Percentiles rank a stretch among this genome's conserved stretches.
phyloP scores from a whole-genome alignment of 2,329 filamentous ascomycete genomes.

The Elsinoe australis region DNA sequence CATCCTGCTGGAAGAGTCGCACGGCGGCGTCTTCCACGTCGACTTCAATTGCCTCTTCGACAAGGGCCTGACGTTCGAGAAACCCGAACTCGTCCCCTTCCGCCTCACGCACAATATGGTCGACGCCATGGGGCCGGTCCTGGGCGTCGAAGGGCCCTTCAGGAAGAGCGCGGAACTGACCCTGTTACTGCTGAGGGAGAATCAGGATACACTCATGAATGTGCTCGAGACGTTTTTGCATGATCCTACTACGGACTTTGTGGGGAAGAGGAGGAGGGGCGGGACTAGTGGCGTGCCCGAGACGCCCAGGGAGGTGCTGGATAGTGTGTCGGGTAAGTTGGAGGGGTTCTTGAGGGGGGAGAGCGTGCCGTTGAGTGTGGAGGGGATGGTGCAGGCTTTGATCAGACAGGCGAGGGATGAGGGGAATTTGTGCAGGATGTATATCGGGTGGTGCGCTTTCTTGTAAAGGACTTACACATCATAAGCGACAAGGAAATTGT shows the following conservation, averaged over 20 bases:
- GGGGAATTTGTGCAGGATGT: slow-evolving; percentile 81
- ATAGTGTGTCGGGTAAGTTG: slow-evolving; percentile 81
- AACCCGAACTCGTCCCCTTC: slow-evolving; percentile 91
- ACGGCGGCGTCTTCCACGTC: slow-evolving; percentile 90
- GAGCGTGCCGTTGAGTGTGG: slow-evolving; percentile 85
- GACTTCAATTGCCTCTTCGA: slow-evolving; percentile 99
- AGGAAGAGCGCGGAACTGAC: slow-evolving; percentile 85
- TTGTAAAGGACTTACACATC: neutral
- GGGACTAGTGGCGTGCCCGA: slow-evolving; percentile 52
- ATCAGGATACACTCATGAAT: slow-evolving; percentile 94
- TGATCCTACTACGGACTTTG: slow-evolving; percentile 89
- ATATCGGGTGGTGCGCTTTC: slow-evolving; percentile 57
- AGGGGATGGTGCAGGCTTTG: slow-evolving; percentile 94
- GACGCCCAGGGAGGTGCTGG: slow-evolving; percentile 71
- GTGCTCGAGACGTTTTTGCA: slow-evolving; percentile 96
- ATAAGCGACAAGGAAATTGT: neutral
- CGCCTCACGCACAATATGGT: slow-evolving; percentile 98
- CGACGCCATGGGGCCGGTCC: slow-evolving; percentile 86
- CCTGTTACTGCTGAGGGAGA: slow-evolving; percentile 72
- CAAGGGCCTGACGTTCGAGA: slow-evolving; percentile 90
- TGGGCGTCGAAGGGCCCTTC: slow-evolving; percentile 82
- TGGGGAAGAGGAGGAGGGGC: slow-evolving; percentile 61
- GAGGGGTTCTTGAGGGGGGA: slow-evolving; percentile 76
- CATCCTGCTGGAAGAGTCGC: slow-evolving; percentile 86
- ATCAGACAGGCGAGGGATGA: slow-evolving; percentile 79